Evolutionary conservation across 108 stramenopile genomes (phyloP), one percentile per base, ranked within the genome.

Genomic region (Fragilariopsis cylindrus): DNA sequence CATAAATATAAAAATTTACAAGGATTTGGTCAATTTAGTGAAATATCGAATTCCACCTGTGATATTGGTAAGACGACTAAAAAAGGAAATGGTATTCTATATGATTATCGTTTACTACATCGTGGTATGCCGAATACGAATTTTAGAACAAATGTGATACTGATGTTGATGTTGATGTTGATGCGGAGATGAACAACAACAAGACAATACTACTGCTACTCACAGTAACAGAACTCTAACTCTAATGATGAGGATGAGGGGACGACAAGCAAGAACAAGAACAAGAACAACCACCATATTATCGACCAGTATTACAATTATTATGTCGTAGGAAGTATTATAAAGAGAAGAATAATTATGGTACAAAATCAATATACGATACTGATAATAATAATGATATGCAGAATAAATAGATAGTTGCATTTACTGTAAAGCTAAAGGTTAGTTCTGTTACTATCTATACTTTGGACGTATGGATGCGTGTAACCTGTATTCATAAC

Each of bases 71-170:
- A 0, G 2, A 64, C 56, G 1, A 73, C 79, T n/a, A 19, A 53
- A 5, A 77, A 79, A 11, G 88, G 88, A 53, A 74, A 81, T 68
- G 80, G 76, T 19, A 74, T 89, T 21, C 79, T 79, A 72, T 89
- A 89, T 71, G 88, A 87, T 64, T 89, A 89, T 72, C 74, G 88
- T 39, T 57, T 83, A 52, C 71, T 89, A 71, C 88, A 89, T 65
- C 82, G 84, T 4, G 88, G 88, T 4, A 87, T 85, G 75, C 66
- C 67, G 2, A 87, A 87, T 66, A 30, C 30, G 30, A 30, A 30
- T 2, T 30, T 30, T 30, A 2, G 2, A 30, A 30, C 30, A 30
- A 30, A 30, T 30, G 1, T 30, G 30, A 30, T 30, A 1, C 1
- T 21, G 30, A 2, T 30, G 0, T 30, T 30, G 30, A 30, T 30